Conservation (phyloP, 2,329 filamentous ascomycete species). For the Aspergillus pseudotamarii region DNA sequence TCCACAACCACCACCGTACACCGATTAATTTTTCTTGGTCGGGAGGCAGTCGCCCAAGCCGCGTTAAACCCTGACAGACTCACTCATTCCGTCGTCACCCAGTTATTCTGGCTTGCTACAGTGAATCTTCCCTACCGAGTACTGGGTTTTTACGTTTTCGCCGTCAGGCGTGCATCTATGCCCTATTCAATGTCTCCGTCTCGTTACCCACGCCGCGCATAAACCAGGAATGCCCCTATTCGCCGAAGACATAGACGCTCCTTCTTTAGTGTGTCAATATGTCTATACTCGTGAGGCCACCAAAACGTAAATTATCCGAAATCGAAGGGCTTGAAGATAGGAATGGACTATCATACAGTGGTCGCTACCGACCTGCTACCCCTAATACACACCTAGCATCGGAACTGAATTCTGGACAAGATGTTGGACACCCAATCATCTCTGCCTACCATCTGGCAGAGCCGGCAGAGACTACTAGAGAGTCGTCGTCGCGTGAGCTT, state of each 20-base stretch:
- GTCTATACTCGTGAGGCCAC: conserved; percentile 35
- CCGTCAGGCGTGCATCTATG: background rate
- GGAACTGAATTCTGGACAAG: background rate
- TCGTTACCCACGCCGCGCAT: background rate
- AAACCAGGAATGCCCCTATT: background rate
- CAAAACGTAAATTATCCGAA: conserved; percentile 36
- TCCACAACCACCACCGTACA: background rate
- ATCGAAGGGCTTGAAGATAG: conserved; percentile 20
- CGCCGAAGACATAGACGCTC: background rate
- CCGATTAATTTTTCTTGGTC: background rate
- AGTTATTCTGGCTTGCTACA: background rate
- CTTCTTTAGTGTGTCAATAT: conserved; percentile 21
- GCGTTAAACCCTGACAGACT: background rate
- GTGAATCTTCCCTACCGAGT: background rate
- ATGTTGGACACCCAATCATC: conserved; percentile 1
- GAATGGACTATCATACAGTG: conserved; percentile 1
- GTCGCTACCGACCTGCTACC: conserved; percentile 5
- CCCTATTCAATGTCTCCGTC: background rate
- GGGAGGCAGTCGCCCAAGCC: background rate
- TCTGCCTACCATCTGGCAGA: conserved; percentile 21
- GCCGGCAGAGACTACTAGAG: conserved; percentile 21
- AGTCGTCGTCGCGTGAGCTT: conserved; percentile 28
- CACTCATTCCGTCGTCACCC: background rate
- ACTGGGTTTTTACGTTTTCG: background rate
- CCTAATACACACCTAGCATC: background rate